Percentiles rank a stretch among this genome's conserved stretches.
These are phyloP conservation scores for Cladosporium oxysporum DNA, from an alignment of 2,329 filamentous ascomycete species.

Conservation along the genomic window DNA sequence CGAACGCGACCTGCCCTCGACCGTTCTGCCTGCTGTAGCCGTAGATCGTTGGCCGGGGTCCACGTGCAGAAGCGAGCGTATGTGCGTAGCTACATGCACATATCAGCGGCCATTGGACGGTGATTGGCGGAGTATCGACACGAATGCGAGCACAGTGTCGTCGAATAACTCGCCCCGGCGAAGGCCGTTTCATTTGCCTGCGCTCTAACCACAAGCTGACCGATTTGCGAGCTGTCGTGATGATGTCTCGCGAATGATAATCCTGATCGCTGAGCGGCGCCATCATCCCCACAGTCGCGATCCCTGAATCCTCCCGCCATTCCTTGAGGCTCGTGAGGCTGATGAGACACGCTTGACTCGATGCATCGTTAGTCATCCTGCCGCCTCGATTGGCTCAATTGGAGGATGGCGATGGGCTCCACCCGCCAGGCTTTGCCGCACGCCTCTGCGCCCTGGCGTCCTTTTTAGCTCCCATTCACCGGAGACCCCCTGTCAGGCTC, in stretches of 20 bases:
- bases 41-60: constrained; percentile 11
- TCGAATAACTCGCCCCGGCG: neutral
- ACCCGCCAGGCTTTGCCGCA: constrained; percentile 7
- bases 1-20: constrained; percentile 17
- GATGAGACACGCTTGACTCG: constrained; percentile 11
- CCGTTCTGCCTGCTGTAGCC: neutral
- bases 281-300: constrained; percentile 1
- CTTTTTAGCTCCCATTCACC: neutral
- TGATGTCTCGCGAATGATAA: neutral
- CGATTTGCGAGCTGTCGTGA: neutral
- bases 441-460: constrained; percentile 5
- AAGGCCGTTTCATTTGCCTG: neutral
- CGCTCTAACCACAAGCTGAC: neutral
- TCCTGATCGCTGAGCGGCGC: constrained; percentile 2
- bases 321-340: constrained; percentile 10
- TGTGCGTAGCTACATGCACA: neutral
- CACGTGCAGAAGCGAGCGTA: constrained; percentile 19
- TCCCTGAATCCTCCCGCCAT: constrained; percentile 9
- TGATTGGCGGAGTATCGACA: constrained; percentile 1
- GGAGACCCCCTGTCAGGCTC: constrained; percentile 3
- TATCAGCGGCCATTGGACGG: neutral
- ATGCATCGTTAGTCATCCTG: constrained; percentile 18
- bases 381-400: neutral
- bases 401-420: constrained; percentile 16
- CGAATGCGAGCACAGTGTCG: neutral